phyloP scores from a whole-genome alignment of 1,139 yeast species.

The Saccharomyces hybrid region DNA sequence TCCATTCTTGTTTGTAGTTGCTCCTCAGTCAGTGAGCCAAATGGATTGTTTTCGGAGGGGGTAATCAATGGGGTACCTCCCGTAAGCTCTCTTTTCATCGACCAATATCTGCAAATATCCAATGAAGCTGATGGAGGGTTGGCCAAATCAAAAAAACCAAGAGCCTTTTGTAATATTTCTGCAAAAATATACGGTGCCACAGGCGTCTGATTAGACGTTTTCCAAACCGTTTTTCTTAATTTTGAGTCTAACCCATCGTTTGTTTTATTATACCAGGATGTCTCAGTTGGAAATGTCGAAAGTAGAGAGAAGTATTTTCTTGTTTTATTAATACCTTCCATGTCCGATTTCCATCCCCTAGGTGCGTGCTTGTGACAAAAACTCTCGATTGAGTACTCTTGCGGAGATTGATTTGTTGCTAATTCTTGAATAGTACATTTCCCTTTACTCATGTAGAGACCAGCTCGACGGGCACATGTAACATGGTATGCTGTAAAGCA shows the following conservation, averaged over 20 bases:
- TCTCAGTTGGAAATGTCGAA: background rate
- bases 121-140: conserved; percentile 39
- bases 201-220: conserved; percentile 62
- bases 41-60: conserved; percentile 45
- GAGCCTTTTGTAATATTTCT: conserved; percentile 35
- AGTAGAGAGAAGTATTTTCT: conserved; percentile 39
- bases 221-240: conserved; percentile 50
- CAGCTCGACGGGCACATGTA: conserved; percentile 86
- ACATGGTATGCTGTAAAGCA: conserved; percentile 90
- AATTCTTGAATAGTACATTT: conserved; percentile 62
- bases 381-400: conserved; percentile 37
- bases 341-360: conserved; percentile 36
- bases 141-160: conserved; percentile 29
- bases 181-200: conserved; percentile 63
- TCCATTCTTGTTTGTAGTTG: conserved; percentile 42
- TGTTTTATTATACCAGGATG: background rate
- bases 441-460: conserved; percentile 66
- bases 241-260: conserved; percentile 20
- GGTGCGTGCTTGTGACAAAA: conserved; percentile 81
- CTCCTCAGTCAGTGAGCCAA: conserved; percentile 38
- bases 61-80: conserved; percentile 72
- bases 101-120: conserved; percentile 73
- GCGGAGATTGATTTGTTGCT: conserved; percentile 33
- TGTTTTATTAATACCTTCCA: conserved; percentile 47
- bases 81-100: conserved; percentile 67